Evolutionary conservation across 371 early-diverging fungal species (phyloP).

Genomic region (Mucor saturninus): DNA sequence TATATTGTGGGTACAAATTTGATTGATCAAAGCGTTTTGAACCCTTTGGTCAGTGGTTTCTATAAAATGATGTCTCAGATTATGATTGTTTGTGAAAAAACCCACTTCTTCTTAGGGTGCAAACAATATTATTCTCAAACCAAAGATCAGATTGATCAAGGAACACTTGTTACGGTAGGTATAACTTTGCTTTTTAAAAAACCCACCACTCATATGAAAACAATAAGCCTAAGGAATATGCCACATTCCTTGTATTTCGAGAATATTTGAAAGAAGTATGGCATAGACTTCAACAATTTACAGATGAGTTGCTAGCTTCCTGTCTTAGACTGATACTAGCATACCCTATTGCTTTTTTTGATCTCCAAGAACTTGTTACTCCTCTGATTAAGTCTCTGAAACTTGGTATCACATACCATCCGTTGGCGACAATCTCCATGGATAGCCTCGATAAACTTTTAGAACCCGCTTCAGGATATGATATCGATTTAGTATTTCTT

Average conservation of each 20-base stretch:
- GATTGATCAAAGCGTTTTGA: slow-evolving; percentile 55
- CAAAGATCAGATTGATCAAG: not conserved
- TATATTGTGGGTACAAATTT: slow-evolving; percentile 56
- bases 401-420: slow-evolving; percentile 72
- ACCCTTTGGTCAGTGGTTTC: slow-evolving; percentile 77
- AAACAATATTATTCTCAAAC: slow-evolving; percentile 15
- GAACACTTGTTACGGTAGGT: not conserved
- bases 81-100: slow-evolving; percentile 49
- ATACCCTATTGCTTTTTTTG: slow-evolving; percentile 64
- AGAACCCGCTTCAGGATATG: slow-evolving; percentile 33
- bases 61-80: slow-evolving; percentile 70
- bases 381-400: slow-evolving; percentile 69
- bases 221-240: slow-evolving; percentile 25
- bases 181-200: not conserved
- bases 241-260: slow-evolving; percentile 43
- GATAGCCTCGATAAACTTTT: slow-evolving; percentile 67
- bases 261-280: slow-evolving; percentile 67
- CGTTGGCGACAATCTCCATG: slow-evolving; percentile 67
- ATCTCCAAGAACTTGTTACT: slow-evolving; percentile 47
- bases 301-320: slow-evolving; percentile 77
- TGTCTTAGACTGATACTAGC: slow-evolving; percentile 71
- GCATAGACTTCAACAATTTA: slow-evolving; percentile 68
- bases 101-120: slow-evolving; percentile 39
- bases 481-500: slow-evolving; percentile 28
- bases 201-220: not conserved